Conservation (phyloP, 108 stramenopile species). For the Poteriospumella lacustris region DNA sequence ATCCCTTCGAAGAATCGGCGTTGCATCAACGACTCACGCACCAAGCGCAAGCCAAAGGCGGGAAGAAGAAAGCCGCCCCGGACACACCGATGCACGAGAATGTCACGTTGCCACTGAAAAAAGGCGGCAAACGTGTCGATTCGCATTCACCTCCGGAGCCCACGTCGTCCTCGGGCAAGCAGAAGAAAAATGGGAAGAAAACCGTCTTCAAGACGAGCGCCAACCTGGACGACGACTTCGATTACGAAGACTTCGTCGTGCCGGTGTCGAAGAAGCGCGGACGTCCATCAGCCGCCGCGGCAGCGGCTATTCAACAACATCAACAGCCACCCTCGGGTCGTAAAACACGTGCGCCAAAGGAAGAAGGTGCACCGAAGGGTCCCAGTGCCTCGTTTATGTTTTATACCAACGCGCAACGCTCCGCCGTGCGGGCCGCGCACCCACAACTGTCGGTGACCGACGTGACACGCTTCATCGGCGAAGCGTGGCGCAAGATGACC, state of each 20-base stretch:
- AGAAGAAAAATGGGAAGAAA: no score
- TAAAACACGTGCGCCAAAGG: not conserved
- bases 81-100: no score
- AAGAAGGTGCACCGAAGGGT: not conserved
- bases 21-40: no score
- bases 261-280: not conserved
- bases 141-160: no score
- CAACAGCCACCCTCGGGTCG: not conserved
- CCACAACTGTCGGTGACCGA: not conserved
- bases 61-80: no score
- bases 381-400: conserved; percentile 13
- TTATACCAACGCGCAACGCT: not conserved
- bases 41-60: no score
- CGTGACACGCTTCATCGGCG: not conserved
- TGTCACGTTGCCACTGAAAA: no score
- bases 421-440: not conserved
- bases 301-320: not conserved
- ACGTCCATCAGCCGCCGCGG: not conserved
- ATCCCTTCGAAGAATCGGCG: no score
- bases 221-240: not conserved
- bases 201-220: no score
- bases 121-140: no score
- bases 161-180: no score
- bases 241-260: not conserved
- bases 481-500: not conserved